Conservation (phyloP, 1,284 basidiomycete species). For the Ustilago sp. region DNA sequence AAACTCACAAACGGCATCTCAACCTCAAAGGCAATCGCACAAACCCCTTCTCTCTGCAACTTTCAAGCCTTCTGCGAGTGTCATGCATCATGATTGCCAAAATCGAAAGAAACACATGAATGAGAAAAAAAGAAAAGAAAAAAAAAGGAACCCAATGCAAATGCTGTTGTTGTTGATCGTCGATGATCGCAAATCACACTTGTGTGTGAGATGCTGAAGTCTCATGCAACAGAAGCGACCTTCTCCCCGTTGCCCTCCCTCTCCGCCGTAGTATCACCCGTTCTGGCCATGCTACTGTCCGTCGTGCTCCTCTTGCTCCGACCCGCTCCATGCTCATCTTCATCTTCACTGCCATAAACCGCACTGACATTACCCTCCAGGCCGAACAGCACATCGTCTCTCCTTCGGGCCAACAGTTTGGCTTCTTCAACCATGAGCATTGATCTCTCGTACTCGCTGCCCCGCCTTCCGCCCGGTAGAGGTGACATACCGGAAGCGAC, state of each 20-base stretch:
- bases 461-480: neutral
- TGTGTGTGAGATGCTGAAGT: neutral
- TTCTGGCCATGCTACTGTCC: neutral
- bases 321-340: neutral
- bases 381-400: conserved; percentile 63
- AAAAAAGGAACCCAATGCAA: neutral
- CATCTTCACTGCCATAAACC: conserved; percentile 27
- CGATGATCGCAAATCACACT: too few relatives aligned
- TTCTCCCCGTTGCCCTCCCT: neutral
- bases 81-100: neutral
- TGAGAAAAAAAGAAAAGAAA: neutral
- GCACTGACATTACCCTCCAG: conserved; percentile 29
- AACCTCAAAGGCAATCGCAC: too few relatives aligned
- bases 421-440: conserved; percentile 67
- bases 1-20: too few relatives aligned
- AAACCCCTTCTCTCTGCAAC: too few relatives aligned
- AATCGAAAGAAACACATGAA: neutral
- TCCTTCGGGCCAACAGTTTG: conserved; percentile 62
- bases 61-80: neutral
- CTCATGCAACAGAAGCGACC: neutral
- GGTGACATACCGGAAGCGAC: neutral
- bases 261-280: neutral
- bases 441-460: conserved; percentile 47
- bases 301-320: neutral
- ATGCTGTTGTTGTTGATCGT: too few relatives aligned